Base-by-base conservation (phyloP, 2,329 filamentous ascomycete genomes). In the Penicillium sp. region DNA sequence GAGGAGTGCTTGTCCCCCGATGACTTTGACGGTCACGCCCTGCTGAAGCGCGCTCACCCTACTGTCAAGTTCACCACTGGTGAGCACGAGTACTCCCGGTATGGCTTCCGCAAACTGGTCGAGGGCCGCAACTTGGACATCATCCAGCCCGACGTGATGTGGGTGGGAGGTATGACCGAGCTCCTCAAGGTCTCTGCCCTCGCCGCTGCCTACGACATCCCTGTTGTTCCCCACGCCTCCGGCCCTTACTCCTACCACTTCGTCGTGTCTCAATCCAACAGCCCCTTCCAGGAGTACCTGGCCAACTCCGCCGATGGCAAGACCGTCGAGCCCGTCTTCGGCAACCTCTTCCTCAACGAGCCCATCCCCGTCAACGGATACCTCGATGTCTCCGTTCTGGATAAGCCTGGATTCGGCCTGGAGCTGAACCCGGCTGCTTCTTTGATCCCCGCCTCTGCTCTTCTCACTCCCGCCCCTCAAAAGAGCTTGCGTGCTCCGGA, bases 201-300 rank as follows among this genome's bases (percentile, higher is more conserved):
- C 87, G 93, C 93, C 4, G 88, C 93, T 4, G 93, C 93, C 24
- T 97, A 97, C 78, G 93, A 97, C 73, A 91, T 97, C 63, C 93
- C 93, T 13, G 93, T 97, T 17, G 92, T 97, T 15, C 93, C 93
- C n/a, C 93, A 97, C 75, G 93, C 93, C 49, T 95, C 91, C 64
- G 93, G 93, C 1, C 91, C 93, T 3, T 97, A 97, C 82, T 95
- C 91, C 72, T 97, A 97, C 80, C 93, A 97, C 80, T 97, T 96
- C 75, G 93, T 97, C 68, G 89, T 97, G 64, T 96, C 92, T 49
- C 93, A 97, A 79, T 88, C 91, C 65, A 96, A 97, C 81, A 91
- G 90, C 15, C 93, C 93, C 5, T 97, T 97, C 85, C 93, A 97
- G 78, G 93, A 97, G 79, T 97, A 97, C 74, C 85, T 97, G 26